Evolutionary conservation across 176 grass and related monocot species (phyloP).

Genomic region (Musa acuminata): DNA sequence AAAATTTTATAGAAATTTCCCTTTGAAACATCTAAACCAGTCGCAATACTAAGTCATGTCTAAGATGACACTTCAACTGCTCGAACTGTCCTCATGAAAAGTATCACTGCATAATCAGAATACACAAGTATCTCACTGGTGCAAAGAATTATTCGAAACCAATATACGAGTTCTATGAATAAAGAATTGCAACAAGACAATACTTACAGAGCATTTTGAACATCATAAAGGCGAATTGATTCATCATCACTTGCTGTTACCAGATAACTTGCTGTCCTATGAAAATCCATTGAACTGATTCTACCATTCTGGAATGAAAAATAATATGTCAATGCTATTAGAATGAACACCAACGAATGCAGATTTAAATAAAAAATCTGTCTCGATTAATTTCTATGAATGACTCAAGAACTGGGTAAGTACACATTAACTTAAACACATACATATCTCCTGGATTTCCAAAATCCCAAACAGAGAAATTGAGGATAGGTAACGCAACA

Average conservation of each 20-base stretch:
- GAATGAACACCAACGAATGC: background rate
- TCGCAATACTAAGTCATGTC: no score
- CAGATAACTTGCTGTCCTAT: conserved; percentile 69
- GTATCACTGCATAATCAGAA: no score
- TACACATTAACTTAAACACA: background rate
- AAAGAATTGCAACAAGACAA: background rate
- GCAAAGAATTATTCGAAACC: no score
- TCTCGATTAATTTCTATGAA: background rate
- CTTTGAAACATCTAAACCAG: no score
- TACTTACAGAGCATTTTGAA: conserved; percentile 87
- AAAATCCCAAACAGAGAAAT: background rate
- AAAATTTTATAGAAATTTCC: no score
- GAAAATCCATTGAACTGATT: conserved; percentile 98
- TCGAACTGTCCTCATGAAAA: no score
- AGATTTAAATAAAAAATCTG: background rate
- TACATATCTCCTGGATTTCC: background rate
- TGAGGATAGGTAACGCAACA: no score
- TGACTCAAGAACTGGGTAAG: background rate
- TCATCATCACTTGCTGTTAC: conserved; percentile 94
- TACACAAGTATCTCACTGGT: no score
- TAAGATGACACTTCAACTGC: no score
- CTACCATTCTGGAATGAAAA: conserved; percentile 59
- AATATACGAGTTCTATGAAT: no score
- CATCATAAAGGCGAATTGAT: conserved; percentile 91
- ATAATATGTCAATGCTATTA: background rate